Evolutionary conservation across 2,329 filamentous ascomycete species (phyloP), one percentile per base, ranked within the genome.

Genomic region (Lasiodiplodia theobromae): DNA sequence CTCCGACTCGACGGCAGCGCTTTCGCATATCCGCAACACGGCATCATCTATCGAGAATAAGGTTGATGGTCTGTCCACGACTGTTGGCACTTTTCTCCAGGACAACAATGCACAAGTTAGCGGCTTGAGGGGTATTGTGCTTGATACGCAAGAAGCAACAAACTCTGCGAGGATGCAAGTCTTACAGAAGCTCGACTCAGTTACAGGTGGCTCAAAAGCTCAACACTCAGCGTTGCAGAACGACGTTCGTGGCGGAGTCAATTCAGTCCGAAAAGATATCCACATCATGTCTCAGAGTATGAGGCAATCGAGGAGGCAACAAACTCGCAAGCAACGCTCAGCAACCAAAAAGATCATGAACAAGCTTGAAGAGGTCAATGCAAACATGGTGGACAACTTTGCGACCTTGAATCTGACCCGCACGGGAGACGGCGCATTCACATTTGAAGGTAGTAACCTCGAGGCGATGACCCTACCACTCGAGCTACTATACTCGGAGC

Each of bases 391-490:
- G 40, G 14, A n/a, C 12, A 62, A 11, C 28, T 23, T 53, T 40
- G 44, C 47, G 10, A 25, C n/a, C 8, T 10, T 65, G 12, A 52
- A 21, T 2, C 34, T 53, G 11, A 53, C 62, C 0, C 62, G 21
- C 5, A 18, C 21, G 2, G 14, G 40, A 6, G 31, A 28, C 18
- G 28, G 38, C 2, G 16, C 28, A 2, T 65, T 65, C 47, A 53
- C 5, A 5, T 65, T 65, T 25, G 31, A 65, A 5, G 62, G 62
- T 1, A 40, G 4, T 10, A 40, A 65, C 14, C 44, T 65, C 8
- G 62, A 65, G 21, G 53, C 31, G 2, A 31, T 28, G n/a, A 65
- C 47, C 11, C 25, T 65, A 10, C 62, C 62, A 10, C 28, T 65
- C 28, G 16, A 25, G 44, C 31, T 65, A 25, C 28, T 65, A 1